Evolutionary conservation across 805 yeast genomes (phyloP).

Genomic region (Suhomyces vadensis): DNA sequence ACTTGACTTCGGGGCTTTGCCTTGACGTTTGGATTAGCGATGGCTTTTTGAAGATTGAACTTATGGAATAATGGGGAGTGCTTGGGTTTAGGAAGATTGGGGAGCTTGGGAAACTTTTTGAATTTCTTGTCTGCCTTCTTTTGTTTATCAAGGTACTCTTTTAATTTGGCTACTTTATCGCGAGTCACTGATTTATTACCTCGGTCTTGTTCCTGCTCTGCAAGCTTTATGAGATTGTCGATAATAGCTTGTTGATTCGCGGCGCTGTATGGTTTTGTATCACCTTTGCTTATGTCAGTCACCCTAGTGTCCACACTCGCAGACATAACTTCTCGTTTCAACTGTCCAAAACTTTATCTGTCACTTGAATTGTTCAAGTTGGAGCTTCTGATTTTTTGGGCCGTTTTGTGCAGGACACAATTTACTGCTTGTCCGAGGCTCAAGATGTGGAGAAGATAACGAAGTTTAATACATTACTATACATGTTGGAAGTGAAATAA

Average conservation of each 20-base stretch:
- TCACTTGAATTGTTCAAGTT: neutral
- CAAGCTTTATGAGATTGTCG: constrained; percentile 29
- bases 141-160: constrained; percentile 22
- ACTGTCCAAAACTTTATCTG: neutral
- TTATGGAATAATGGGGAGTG: constrained; percentile 38
- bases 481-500: no score
- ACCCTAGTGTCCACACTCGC: neutral
- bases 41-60: constrained; percentile 24
- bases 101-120: constrained; percentile 12
- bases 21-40: neutral
- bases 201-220: constrained; percentile 37
- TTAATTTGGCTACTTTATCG: constrained; percentile 36
- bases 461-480: neutral
- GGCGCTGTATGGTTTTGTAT: neutral
- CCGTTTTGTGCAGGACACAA: neutral
- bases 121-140: constrained; percentile 13
- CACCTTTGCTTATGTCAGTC: neutral
- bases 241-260: constrained; percentile 25
- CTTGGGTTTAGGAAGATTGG: constrained; percentile 30
- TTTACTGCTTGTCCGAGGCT: constrained; percentile 1
- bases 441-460: neutral
- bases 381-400: neutral
- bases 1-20: constrained; percentile 3
- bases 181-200: constrained; percentile 41
- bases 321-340: neutral